A percentile compares a stretch with the other conserved stretches of the same genome.
These are phyloP conservation scores for Euphorbia lathyris DNA, from an alignment of 345 rosid genomes.

Conservation along the genomic window DNA sequence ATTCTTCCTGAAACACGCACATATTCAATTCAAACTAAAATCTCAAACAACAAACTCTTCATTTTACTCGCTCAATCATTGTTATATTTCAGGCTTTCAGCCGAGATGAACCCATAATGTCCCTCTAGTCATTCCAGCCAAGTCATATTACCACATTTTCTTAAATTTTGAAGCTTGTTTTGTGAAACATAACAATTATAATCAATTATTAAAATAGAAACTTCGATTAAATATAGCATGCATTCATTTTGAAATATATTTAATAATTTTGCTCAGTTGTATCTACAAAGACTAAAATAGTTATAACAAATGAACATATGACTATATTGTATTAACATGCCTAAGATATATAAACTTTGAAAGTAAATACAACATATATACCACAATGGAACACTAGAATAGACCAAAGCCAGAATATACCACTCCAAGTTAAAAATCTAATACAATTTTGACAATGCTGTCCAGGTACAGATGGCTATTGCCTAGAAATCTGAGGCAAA, in stretches of 20 bases:
- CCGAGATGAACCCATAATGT: neutral
- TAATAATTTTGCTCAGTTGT: neutral
- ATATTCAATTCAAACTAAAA: neutral
- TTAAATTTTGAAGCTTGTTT: neutral
- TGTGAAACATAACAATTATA: neutral
- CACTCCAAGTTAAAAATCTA: neutral
- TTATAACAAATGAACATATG: neutral
- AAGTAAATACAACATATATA: neutral
- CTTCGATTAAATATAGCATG: neutral
- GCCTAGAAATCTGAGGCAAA: neutral
- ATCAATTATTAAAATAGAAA: neutral
- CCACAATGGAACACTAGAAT: neutral
- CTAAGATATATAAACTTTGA: neutral
- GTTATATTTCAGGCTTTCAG: neutral
- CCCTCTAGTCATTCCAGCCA: neutral
- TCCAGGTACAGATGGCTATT: neutral
- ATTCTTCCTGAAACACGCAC: neutral
- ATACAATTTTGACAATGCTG: neutral
- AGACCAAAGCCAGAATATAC: neutral
- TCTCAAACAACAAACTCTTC: neutral
- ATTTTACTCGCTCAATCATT: neutral
- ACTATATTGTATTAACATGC: neutral
- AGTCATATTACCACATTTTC: neutral
- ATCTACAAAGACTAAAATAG: neutral
- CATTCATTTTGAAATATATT: neutral